These are phyloP conservation scores for Auriculariales sp. DNA, from an alignment of 768 basidiomycete genomes.

Conservation along the genomic window DNA sequence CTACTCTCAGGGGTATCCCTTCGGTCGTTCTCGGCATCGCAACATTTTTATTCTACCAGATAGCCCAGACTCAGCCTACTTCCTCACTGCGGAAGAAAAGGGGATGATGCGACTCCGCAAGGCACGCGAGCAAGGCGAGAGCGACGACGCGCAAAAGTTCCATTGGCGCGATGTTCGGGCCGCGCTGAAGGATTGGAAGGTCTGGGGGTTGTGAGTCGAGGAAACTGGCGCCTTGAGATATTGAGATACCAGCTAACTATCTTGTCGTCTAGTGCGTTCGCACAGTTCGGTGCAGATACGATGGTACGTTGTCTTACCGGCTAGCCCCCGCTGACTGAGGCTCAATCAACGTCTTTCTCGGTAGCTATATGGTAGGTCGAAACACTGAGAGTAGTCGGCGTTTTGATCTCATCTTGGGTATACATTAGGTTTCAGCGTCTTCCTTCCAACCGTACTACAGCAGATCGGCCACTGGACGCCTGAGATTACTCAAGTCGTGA, in stretches of 20 bases:
- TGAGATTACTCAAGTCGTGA: not conserved
- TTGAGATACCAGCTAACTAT: too few species aligned
- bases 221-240: not conserved
- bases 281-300: constrained; percentile 5
- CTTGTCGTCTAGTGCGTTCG: not conserved
- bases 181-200: constrained; percentile 1
- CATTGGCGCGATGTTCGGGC: constrained; percentile 4
- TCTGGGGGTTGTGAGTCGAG: constrained; percentile 1
- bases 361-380: too few species aligned
- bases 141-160: constrained; percentile 4
- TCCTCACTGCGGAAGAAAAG: constrained; percentile 2
- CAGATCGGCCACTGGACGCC: not conserved
- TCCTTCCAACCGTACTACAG: constrained; percentile 5
- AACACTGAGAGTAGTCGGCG: not conserved
- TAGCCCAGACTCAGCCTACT: not conserved
- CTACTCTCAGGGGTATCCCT: not conserved
- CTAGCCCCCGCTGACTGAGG: not conserved
- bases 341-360: not conserved
- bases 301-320: not conserved
- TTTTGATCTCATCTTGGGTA: too few species aligned
- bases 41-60: constrained; percentile 5
- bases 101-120: not conserved
- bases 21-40: constrained; percentile 1
- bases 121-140: constrained; percentile 4
- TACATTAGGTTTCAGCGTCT: constrained; percentile 3